Evolutionary conservation across 352 stramenopile species (phyloP), one percentile per base, ranked within the genome.

Genomic region (Phytophthora tentaculata): DNA sequence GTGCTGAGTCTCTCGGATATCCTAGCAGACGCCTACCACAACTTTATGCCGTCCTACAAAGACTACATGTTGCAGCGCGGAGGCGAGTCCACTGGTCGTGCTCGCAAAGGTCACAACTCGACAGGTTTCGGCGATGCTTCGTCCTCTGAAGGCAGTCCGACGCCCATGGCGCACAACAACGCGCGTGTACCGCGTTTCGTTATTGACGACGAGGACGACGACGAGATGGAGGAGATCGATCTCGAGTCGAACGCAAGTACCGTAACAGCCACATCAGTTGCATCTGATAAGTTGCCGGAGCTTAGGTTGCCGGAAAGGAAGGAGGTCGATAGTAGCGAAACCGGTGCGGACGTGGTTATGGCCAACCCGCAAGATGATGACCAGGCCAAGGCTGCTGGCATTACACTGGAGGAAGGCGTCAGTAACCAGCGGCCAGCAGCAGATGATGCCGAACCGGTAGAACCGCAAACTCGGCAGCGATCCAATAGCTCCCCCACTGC

Each of bases 21-120:
- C 32, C 64, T 96, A 20, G 81, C 84, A 9, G 88, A 96, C 45
- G 82, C 86, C 47, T 94, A 94, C 71, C 88, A 96, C 68, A 96
- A 94, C 72, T 96, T 96, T 47, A 94, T 93, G 83, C 86, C 88
- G 52, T 90, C 76, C 13, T 96, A 96, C 65, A 73, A 84, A 24
- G 86, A 96, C 59, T 96, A 96, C 64, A 90, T 94, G 80, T 66
- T 96, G 19, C 86, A 94, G 63, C 81, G 88, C 6, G 83, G 74
- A 32, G 83, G 90, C 24, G 79, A 81, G 32, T 79, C 79, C 7
- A 69, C 60, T 26, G 76, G 74, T 1, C 49, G 57, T 13, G 64
- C 55, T 20, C 58, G 69, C 1, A 65, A 71, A 48, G 74, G 74
- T 19, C 77, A 73, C 59, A 82, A 76, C 51, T 78, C 70, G 23